Percentiles rank a stretch among this genome's conserved stretches.
Evolutionary conservation across 148 eudicot species (phyloP).

Genomic region (Camellia lanceoleosa): DNA sequence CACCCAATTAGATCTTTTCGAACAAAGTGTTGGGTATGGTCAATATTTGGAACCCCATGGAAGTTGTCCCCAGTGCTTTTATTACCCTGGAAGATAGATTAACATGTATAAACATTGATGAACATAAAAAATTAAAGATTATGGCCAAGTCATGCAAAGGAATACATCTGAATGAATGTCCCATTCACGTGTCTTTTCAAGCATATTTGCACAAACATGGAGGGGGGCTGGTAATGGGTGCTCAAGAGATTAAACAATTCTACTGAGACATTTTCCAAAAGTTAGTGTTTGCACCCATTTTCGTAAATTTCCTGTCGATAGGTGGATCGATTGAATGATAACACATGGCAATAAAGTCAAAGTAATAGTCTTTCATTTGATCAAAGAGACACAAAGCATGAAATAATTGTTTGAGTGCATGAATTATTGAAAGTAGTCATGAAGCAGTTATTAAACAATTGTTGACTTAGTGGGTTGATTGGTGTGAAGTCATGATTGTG

Average conservation of each 20-base stretch:
- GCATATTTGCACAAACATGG: neutral
- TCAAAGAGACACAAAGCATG: no score
- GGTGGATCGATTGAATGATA: no score
- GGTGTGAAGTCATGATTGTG: no score
- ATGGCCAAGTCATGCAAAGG: neutral
- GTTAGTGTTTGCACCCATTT: neutral
- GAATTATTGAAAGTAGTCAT: no score
- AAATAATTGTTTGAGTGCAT: no score
- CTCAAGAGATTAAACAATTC: neutral
- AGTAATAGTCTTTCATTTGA: no score
- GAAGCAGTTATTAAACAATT: no score
- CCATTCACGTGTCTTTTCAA: neutral
- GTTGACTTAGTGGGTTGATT: no score
- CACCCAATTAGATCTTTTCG: constrained; percentile 72
- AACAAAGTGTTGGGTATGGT: constrained; percentile 74
- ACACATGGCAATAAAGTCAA: no score
- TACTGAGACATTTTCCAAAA: neutral
- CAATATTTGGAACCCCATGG: constrained; percentile 84
- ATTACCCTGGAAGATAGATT: constrained; percentile 54
- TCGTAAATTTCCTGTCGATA: no score
- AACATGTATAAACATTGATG: constrained; percentile 1
- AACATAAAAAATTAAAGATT: neutral
- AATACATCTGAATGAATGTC: neutral
- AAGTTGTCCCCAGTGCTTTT: constrained; percentile 86
- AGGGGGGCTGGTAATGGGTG: neutral